Evolutionary conservation across 345 rosid species (phyloP), one percentile per base, ranked within the genome.

Genomic region (Ceriops zippeliana): DNA sequence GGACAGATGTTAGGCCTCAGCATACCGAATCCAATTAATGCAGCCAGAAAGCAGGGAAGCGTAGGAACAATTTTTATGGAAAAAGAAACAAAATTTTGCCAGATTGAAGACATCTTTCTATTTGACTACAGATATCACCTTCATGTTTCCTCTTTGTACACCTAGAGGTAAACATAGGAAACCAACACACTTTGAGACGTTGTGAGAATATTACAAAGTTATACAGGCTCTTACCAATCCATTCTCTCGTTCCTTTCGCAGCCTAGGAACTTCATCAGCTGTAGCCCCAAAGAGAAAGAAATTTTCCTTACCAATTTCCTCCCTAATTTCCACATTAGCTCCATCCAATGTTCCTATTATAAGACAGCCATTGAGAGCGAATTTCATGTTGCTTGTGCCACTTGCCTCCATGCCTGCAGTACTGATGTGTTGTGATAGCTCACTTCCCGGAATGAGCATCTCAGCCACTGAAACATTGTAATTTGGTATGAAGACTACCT

Each of bases 371-470:
- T 93, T 93, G 32, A 93, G 88, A 34, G 98, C 79, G 58, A 93
- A 93, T 77, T 93, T 93, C 98, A 93, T 93, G 86, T 93, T 93
- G 91, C 98, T 93, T 46, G 98, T 93, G 57, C 98, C 98, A 82
- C 98, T 93, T 62, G 98, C 98, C 82, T 93, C 98, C 98, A 93
- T 93, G 72, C 98, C 98, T 67, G 97, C 97, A 61, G 98, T 93
- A 80, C 98, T 93, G 61, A 93, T 93, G 81, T 93, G 97, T 73
- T 93, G 98, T 35, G 98, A 93, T 47, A 93, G 77, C 80, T 93
- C 98, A 62, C 98, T 91, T 79, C 98, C 98, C 16, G 98, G 98
- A 73, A 93, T 91, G 59, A 93, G 96, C 78, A 88, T 59, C 83
- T 93, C 98, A 17, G 98, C 98, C 37, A 87, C 97, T 20, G 98